Evolutionary conservation across 2,329 filamentous ascomycete species (phyloP).

Genomic region (Aspergillus sp.): DNA sequence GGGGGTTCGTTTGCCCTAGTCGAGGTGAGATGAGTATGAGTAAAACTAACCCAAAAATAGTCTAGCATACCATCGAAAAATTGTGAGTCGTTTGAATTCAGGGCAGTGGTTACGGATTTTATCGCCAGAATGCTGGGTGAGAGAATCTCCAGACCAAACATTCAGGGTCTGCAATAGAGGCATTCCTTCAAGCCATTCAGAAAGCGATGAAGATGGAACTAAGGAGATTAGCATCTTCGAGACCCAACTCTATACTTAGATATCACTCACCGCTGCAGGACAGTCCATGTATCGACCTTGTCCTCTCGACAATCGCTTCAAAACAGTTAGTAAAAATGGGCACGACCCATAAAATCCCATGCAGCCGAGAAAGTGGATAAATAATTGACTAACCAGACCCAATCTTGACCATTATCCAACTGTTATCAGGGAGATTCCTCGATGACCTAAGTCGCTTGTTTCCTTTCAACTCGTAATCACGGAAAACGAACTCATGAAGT

Average conservation of each 20-base stretch:
- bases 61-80: slow-evolving; percentile 46
- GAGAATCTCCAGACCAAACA: slow-evolving; percentile 56
- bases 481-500: slow-evolving; percentile 23
- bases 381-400: slow-evolving; percentile 38
- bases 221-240: not conserved
- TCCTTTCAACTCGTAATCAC: slow-evolving; percentile 12
- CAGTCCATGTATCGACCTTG: slow-evolving; percentile 54
- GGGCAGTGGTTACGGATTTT: slow-evolving; percentile 57
- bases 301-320: slow-evolving; percentile 43
- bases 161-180: slow-evolving; percentile 55
- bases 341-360: no score
- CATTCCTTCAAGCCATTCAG: slow-evolving; percentile 56
- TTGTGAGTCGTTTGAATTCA: slow-evolving; percentile 56
- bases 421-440: slow-evolving; percentile 18
- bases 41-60: slow-evolving; percentile 3
- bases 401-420: slow-evolving; percentile 43
- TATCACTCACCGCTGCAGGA: slow-evolving; percentile 45
- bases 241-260: not conserved
- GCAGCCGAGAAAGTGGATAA: no score
- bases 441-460: slow-evolving; percentile 16
- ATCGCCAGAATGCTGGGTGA: slow-evolving; percentile 51
- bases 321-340: slow-evolving; percentile 1
- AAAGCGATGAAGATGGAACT: slow-evolving; percentile 51
- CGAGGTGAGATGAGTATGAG: slow-evolving; percentile 17
- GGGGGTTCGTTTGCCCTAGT: slow-evolving; percentile 22